Evolutionary conservation across 2,329 filamentous ascomycete species (phyloP), one percentile per base, ranked within the genome.

Genomic region (Teratosphaeria zuluensis): DNA sequence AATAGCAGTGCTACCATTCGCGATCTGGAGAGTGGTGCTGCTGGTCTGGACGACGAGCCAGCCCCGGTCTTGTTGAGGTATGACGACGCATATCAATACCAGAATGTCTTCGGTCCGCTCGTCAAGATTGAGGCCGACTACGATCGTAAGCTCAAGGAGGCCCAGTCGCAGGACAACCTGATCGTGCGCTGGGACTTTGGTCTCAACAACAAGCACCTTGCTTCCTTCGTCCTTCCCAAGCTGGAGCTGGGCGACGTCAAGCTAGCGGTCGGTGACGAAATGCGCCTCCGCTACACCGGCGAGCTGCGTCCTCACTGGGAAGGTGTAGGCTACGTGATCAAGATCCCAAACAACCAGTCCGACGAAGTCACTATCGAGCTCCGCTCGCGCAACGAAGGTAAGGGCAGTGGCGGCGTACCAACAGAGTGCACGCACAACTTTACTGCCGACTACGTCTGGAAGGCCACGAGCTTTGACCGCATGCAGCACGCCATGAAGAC

Each of bases 401-500:
- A 97, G n/a, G 32, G 46, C 38, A 55, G 53, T 38, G 56, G 75
- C 90, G 88, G 38, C 31, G 90, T 97, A 1, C 94, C 94, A 0
- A 96, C 90, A 0, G 92, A 99, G 69, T 94, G 92, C 74, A 96
- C 92, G 0, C 90, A 95, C 76, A 96, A 96, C 74, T 99, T 99
- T 76, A 96, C 91, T 16, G 94, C 92, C 64, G 94, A 99, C 73
- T 99, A 99, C 70, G 94, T 99, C 58, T 99, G 94, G 94, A 99
- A 99, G 73, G 94, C 95, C 14, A 99, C 95, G 0, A 97, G 92
- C 0, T 99, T 99, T 72, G 94, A 99, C 70, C 92, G 94, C 63
- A 99, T 99, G 94, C 94, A 99, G 74, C 85, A 92, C 65, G 95
- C 94, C 57, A 97, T 99, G 92, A 97, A 96, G 80, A 97, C 90